Evolutionary conservation across 108 stramenopile genomes (phyloP), one percentile per base, ranked within the genome.

Genomic region (Conticribra weissflogii): DNA sequence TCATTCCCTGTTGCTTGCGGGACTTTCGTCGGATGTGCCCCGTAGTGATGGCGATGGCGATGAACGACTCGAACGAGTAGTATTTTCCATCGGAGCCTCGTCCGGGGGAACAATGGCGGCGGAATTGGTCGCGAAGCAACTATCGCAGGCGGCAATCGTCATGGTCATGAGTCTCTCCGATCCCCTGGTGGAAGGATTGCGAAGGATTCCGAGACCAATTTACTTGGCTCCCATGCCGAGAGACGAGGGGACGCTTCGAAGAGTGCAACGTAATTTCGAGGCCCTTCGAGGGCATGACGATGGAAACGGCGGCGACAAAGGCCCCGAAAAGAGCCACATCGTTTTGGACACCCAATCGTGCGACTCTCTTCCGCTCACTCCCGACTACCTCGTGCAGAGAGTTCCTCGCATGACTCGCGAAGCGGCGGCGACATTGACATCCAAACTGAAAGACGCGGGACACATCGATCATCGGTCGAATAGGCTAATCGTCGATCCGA

Each of bases 171-270:
- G 68, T 31, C 36, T 84, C 31, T 19, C 47, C 33, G n/a, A 57
- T 24, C 30, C 70, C 0, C 50, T 73, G 3, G 68, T 63, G 19
- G 29, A 56, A 18, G 50, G 54, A 34, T 44, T 78, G n/a, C 23
- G 28, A 54, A 25, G 23, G 21, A 53, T 52, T 44, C 70, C 70
- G 4, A 52, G 54, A 36, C 70, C 61, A 2, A n/a, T 81, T 3
- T 84, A 81, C 57, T 60, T 84, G 2, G 83, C 83, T 14, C 80
- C 80, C 57, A 84, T 84, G 83, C 72, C 69, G 14, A 58, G 72
- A 15, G 83, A 84, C 41, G 46, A 74, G 59, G 51, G 63, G 16
- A 78, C 76, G 15, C 57, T 55, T 16, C 24, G 64, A 5, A 16
- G 27, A 33, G 55, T 31, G 3, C 32, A 50, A n/a, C 52, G 71